Base-by-base conservation (phyloP, 2,329 filamentous ascomycete species). In the Microcyclosporella mali region DNA sequence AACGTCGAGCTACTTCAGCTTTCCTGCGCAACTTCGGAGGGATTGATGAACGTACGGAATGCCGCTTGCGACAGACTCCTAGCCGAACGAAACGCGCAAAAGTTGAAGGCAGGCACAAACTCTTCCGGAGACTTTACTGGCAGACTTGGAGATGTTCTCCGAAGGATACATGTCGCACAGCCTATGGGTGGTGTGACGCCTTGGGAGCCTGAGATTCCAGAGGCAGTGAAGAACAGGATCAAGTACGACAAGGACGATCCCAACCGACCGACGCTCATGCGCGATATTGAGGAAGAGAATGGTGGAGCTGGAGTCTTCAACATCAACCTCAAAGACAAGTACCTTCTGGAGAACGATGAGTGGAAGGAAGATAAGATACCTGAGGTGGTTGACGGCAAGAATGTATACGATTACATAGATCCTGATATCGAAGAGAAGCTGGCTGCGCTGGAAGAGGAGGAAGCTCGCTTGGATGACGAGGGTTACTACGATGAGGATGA, bases 321-420 rank as follows among this genome's bases (percentile, higher is more conserved):
- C 66, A 81, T 95, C 58, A 88, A 98, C 62, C 77, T 97, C 60
- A 85, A 87, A 66, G 70, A 87, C 62, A 85, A 92, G 61, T 98
- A 94, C 66, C 69, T 88, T 12, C 81, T 97, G 50, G 87, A 85
- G 51, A 80, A 95, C 63, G 79, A 84, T 32, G 88, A 92, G 45
- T 97, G 92, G 92, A 95, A 94, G 67, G 79, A 95, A 64, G 94
- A 98, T 71, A 88, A 85, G 69, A 85, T 97, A 42, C 92, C 92
- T 25, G 92, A 98, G 68, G 76, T 95, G 37, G 85, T 89, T 66
- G 82, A 97, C 62, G 92, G 92, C 67, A 89, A 90, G 77, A 98
- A 98, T 66, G 86, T 98, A 45, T 92, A 90, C 70, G 92, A 98
- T 68, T 98, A 87, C 66, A 81, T 98, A 61, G 92, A 97, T 60